Percentiles rank a stretch among this genome's conserved stretches.
Conservation (phyloP, 2,329 filamentous ascomycete genomes). For the Aspergillus fischeri region DNA sequence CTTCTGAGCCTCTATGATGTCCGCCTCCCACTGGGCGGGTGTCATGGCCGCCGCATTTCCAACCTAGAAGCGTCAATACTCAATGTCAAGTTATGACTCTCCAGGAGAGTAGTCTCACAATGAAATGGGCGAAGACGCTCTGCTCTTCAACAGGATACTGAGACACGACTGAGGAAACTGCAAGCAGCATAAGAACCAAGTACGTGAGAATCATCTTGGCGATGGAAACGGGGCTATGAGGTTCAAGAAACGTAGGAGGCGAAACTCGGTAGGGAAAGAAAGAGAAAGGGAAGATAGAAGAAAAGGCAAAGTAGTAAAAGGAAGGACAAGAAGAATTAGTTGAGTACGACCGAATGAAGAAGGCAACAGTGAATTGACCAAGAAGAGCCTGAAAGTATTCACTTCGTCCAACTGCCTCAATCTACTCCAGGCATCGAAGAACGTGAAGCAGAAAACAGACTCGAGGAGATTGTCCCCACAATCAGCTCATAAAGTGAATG, state of each 20-base stretch:
- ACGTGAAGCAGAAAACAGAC: neutral
- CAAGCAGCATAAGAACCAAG: slow-evolving; percentile 10
- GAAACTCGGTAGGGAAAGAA: neutral
- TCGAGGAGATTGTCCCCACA: neutral
- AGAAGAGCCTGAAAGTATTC: neutral
- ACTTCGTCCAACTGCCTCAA: neutral
- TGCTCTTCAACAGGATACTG: slow-evolving; percentile 14
- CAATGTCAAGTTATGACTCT: neutral
- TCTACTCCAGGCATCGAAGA: neutral
- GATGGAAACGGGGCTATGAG: neutral
- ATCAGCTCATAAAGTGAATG: neutral
- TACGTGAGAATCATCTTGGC: slow-evolving; percentile 11
- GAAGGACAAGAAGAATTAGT: neutral
- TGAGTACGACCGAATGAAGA: neutral
- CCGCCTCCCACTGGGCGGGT: slow-evolving; percentile 21
- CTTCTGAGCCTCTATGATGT: slow-evolving; percentile 24
- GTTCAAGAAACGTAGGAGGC: no score
- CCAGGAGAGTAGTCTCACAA: slow-evolving; percentile 19
- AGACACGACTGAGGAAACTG: slow-evolving; percentile 5
- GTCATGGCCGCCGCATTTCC: slow-evolving; percentile 24
- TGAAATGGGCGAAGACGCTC: slow-evolving; percentile 34
- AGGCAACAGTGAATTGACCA: neutral
- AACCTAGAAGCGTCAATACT: slow-evolving; percentile 14
- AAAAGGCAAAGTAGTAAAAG: neutral
- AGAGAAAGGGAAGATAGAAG: neutral